Conservation (phyloP, 352 stramenopile genomes). For the Halophytophthora polymorphica region DNA sequence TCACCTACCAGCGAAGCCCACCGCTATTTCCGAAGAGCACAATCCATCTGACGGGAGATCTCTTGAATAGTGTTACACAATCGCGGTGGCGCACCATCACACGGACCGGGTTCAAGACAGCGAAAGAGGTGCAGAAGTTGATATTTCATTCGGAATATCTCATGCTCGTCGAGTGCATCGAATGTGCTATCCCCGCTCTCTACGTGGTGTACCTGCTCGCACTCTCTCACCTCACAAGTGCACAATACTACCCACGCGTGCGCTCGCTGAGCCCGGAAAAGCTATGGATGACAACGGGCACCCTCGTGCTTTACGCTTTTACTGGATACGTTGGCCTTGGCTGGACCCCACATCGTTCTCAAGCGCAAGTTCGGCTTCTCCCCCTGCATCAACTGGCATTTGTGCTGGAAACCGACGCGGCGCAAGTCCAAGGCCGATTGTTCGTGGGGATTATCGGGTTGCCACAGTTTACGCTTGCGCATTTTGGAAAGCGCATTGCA, state of each 20-base stretch:
- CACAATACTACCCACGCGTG: too few relatives aligned
- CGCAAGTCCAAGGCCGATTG: constrained; percentile 1
- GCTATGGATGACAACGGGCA: not conserved
- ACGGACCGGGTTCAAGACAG: too few relatives aligned
- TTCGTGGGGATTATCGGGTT: not conserved
- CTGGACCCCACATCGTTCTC: not conserved
- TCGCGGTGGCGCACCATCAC: too few relatives aligned
- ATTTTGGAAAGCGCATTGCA: constrained; percentile 2
- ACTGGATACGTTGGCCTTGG: not conserved
- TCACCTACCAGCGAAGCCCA: too few relatives aligned
- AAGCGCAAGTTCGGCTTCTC: constrained; percentile 3
- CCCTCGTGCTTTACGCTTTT: not conserved
- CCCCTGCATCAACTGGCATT: constrained; percentile 1
- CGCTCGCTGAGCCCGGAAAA: too few relatives aligned
- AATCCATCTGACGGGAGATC: too few relatives aligned
- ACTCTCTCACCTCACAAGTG: too few relatives aligned
- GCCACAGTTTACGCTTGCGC: constrained; percentile 1
- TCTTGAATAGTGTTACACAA: too few relatives aligned
- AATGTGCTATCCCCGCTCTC: not conserved
- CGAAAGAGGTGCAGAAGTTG: not conserved
- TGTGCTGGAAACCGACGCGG: not conserved
- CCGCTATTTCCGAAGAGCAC: too few relatives aligned
- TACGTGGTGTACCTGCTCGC: not conserved
- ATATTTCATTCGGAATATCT: constrained; percentile 12
- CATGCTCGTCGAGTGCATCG: constrained; percentile 3